These are phyloP conservation scores for Saccharum spontaneum DNA, from an alignment of 176 grass and related monocot genomes.

Conservation along the genomic window DNA sequence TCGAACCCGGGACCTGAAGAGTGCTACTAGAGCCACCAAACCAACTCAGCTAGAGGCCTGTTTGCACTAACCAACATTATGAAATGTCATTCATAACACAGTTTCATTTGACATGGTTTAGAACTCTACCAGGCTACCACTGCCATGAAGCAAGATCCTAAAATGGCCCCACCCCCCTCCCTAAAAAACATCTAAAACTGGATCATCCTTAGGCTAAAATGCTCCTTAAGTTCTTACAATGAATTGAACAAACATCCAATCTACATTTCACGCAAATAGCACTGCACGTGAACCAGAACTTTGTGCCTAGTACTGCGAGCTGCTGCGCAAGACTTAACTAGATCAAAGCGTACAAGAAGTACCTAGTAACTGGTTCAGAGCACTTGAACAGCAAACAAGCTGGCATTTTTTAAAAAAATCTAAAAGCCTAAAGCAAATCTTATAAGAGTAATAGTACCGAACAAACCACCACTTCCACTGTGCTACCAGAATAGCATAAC, in stretches of 20 bases:
- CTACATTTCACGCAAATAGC: constrained; percentile 20
- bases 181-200: background rate
- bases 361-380: background rate
- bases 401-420: background rate
- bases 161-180: background rate
- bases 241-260: background rate
- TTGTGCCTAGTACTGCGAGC: background rate
- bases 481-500: background rate
- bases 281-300: background rate
- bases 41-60: background rate
- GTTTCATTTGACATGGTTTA: background rate
- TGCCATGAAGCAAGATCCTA: background rate
- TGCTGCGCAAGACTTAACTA: background rate
- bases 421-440: constrained; percentile 1
- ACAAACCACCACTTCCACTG: background rate
- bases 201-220: background rate
- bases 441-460: background rate
- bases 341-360: constrained; percentile 11
- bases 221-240: background rate
- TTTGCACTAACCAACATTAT: background rate
- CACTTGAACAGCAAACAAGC: background rate
- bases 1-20: no score
- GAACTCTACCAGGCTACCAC: background rate
- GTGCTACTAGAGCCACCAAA: no score
- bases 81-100: constrained; percentile 6